A percentile compares a stretch with the other conserved stretches of the same genome.
Evolutionary conservation across 441 rosid species (phyloP).

Genomic region (Eutrema salsugineum): DNA sequence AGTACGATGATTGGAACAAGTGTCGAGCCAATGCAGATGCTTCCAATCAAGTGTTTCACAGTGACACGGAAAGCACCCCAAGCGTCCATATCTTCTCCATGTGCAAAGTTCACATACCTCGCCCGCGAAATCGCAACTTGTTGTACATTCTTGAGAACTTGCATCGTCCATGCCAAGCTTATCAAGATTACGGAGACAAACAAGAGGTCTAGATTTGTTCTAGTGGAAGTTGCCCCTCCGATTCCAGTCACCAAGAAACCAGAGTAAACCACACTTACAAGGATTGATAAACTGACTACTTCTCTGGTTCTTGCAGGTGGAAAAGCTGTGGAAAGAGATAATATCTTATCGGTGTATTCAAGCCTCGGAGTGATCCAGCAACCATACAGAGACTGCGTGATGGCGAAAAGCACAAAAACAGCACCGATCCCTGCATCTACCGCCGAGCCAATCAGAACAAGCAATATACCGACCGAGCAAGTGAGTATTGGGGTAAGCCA

Average conservation of each 20-base stretch:
- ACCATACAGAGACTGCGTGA: conserved; percentile 56
- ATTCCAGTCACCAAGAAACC: conserved; percentile 63
- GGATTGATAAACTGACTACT: conserved; percentile 35
- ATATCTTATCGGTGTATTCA: conserved; percentile 49
- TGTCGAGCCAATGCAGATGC: conserved; percentile 60
- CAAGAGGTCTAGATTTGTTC: conserved; percentile 43
- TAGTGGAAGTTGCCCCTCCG: conserved; percentile 72
- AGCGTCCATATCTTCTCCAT: conserved; percentile 47
- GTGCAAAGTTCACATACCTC: conserved; percentile 46
- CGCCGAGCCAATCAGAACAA: conserved; percentile 48
- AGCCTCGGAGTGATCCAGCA: conserved; percentile 70
- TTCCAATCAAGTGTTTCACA: conserved; percentile 47
- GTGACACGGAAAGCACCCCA: conserved; percentile 42
- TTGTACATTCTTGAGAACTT: conserved; percentile 59
- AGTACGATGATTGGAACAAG: conserved; percentile 48
- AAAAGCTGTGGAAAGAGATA: conserved; percentile 45
- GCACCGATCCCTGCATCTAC: conserved; percentile 49
- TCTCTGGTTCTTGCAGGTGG: conserved; percentile 42
- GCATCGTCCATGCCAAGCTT: conserved; percentile 74
- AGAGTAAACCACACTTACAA: conserved; percentile 38
- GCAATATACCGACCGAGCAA: conserved; percentile 54
- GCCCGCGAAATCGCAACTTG: conserved; percentile 58
- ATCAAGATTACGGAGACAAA: conserved; percentile 53
- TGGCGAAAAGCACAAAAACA: conserved; percentile 40
- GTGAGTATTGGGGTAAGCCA: conserved; percentile 68